A percentile compares a stretch with the other conserved stretches of the same genome.
Evolutionary conservation across 176 grass and related monocot species (phyloP).

Genomic region (Secale cereale): DNA sequence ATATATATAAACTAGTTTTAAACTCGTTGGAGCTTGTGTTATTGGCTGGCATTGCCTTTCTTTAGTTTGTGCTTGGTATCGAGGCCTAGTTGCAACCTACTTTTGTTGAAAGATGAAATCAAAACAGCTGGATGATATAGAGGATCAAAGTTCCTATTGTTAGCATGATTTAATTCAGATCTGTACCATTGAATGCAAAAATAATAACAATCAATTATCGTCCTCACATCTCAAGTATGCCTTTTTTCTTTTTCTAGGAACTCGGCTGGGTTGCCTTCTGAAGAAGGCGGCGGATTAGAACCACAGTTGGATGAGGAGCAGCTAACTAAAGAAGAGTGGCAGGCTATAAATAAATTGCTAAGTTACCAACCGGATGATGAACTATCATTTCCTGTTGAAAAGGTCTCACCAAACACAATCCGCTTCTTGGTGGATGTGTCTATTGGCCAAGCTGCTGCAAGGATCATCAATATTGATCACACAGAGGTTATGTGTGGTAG

Average conservation of each 20-base stretch:
- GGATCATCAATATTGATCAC: slow-evolving; percentile 71
- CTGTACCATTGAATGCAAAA: background rate
- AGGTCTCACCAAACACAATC: slow-evolving; percentile 53
- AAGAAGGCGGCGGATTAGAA: slow-evolving; percentile 41
- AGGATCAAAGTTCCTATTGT: background rate
- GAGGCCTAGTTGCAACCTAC: background rate
- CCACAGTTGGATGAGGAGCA: slow-evolving; percentile 62
- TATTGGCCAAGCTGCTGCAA: slow-evolving; percentile 82
- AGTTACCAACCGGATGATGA: slow-evolving; percentile 89
- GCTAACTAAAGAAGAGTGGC: slow-evolving; percentile 97
- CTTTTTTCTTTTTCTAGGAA: slow-evolving; percentile 41
- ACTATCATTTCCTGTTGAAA: slow-evolving; percentile 43
- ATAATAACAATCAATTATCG: background rate
- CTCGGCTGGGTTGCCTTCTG: slow-evolving; percentile 42
- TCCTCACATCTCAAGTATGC: slow-evolving; percentile 3
- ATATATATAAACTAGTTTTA: background rate
- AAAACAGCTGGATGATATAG: background rate
- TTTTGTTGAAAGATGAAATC: background rate
- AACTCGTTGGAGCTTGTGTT: background rate
- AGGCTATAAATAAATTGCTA: slow-evolving; percentile 88
- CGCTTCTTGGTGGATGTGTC: slow-evolving; percentile 82
- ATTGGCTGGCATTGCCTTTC: background rate
- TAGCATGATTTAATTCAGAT: background rate
- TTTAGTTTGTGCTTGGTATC: background rate
- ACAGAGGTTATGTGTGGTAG: slow-evolving; percentile 86